Evolutionary conservation across 108 stramenopile species (phyloP).

Genomic region (Cyclotella baltica): DNA sequence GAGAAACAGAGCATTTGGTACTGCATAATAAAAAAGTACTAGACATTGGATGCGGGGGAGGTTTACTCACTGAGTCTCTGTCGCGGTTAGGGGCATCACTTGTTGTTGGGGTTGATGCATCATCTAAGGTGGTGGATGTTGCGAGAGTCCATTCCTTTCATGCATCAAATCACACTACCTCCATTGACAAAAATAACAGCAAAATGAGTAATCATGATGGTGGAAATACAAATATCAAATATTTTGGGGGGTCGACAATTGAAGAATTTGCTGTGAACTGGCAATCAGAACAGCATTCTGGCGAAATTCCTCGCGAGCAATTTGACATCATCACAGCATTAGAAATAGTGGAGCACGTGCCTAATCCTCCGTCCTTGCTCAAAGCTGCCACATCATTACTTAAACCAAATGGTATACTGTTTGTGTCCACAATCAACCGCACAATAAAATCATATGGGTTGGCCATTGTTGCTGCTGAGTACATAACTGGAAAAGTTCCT

Average conservation of each 20-base stretch:
- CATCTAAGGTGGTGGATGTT: constrained; percentile 59
- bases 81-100: constrained; percentile 80
- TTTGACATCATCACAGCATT: constrained; percentile 88
- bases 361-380: constrained; percentile 73
- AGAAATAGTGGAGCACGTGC: constrained; percentile 94
- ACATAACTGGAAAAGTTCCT: constrained; percentile 87
- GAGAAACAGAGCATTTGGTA: constrained; percentile 5
- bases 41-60: constrained; percentile 96
- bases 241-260: constrained; percentile 68
- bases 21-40: constrained; percentile 27
- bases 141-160: constrained; percentile 67
- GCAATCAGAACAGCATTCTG: constrained; percentile 23
- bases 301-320: constrained; percentile 13
- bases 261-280: constrained; percentile 70
- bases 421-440: constrained; percentile 94
- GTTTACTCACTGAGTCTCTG: constrained; percentile 87
- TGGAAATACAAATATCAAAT: constrained; percentile 54
- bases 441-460: constrained; percentile 82
- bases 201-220: constrained; percentile 8
- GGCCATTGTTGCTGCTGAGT: constrained; percentile 94
- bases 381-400: constrained; percentile 64
- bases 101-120: constrained; percentile 90
- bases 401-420: constrained; percentile 84
- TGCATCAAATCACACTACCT: constrained; percentile 1
- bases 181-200: neutral